Evolutionary conservation across 257 asterid species (phyloP).

Genomic region (Cordia subcordata): DNA sequence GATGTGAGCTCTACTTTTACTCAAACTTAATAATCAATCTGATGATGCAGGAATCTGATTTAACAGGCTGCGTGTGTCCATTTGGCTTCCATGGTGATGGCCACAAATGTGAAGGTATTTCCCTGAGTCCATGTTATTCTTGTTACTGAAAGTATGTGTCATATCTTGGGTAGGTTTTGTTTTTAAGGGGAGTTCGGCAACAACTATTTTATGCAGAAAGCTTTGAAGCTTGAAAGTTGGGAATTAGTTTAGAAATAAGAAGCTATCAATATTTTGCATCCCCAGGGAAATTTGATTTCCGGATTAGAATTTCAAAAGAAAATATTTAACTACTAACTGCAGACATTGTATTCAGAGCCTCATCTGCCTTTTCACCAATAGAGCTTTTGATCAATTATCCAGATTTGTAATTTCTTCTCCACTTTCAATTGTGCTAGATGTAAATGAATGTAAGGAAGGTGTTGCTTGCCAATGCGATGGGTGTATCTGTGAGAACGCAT

Average conservation of each 20-base stretch:
- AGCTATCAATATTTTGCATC: no score
- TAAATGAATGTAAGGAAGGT: constrained; percentile 80
- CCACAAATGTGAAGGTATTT: constrained; percentile 62
- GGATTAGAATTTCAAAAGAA: no score
- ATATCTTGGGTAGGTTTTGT: background rate
- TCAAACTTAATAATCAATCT: background rate
- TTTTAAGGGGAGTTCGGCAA: background rate
- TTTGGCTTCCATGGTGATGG: constrained; percentile 81
- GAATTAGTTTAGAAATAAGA: no score
- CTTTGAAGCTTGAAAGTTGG: no score
- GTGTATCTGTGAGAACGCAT: constrained; percentile 71
- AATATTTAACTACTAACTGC: no score
- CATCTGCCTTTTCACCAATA: no score
- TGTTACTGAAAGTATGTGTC: background rate
- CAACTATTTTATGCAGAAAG: no score
- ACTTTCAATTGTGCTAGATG: constrained; percentile 32
- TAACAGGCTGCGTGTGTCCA: constrained; percentile 79
- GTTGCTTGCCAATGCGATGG: constrained; percentile 68
- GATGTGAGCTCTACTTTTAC: background rate
- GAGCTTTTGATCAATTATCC: no score
- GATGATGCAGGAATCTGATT: constrained; percentile 46
- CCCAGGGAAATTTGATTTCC: no score
- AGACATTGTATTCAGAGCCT: no score
- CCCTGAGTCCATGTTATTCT: background rate
- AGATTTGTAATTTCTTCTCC: background rate